Percentiles rank a stretch among this genome's conserved stretches.
These are phyloP conservation scores for Tympanopsis confertula DNA, from an alignment of 2,329 filamentous ascomycete species.

Conservation along the genomic window DNA sequence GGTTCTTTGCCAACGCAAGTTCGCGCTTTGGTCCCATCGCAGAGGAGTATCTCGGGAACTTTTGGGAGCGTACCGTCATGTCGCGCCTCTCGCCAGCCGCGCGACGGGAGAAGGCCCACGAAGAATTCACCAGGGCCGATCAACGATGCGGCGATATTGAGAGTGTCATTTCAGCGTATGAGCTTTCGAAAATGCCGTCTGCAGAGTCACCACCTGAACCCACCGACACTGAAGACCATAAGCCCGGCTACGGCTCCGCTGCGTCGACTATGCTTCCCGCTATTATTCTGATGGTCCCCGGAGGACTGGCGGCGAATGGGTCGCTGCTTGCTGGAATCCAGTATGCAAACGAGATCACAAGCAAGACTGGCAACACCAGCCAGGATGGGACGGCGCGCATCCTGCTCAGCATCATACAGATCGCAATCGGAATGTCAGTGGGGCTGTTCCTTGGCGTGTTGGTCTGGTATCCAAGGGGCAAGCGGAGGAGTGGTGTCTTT, in stretches of 20 bases:
- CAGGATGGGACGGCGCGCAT: conserved; percentile 36
- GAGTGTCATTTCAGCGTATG: no score
- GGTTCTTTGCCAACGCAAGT: conserved; percentile 69
- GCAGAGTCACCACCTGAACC: no score
- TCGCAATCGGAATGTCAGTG: conserved; percentile 51
- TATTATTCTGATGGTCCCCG: conserved; percentile 35
- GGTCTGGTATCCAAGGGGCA: conserved; percentile 43
- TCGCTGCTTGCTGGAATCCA: conserved; percentile 31
- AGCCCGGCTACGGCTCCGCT: conserved; percentile 61
- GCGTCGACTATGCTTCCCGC: conserved; percentile 33
- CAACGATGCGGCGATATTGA: no score
- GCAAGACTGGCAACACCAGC: no score
- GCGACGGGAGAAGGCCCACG: no score
- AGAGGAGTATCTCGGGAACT: no score
- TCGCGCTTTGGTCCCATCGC: neutral
- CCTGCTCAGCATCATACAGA: conserved; percentile 44
- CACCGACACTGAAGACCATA: no score
- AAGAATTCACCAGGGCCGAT: no score
- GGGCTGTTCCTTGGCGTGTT: conserved; percentile 44
- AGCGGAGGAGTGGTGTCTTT: conserved; percentile 43
- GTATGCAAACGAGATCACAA: conserved; percentile 35
- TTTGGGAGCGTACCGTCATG: no score
- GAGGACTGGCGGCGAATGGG: conserved; percentile 32
- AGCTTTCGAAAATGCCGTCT: no score
- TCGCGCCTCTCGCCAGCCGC: no score